These are phyloP conservation scores for Candida succiphila DNA, from an alignment of 805 yeast species.

Conservation along the genomic window DNA sequence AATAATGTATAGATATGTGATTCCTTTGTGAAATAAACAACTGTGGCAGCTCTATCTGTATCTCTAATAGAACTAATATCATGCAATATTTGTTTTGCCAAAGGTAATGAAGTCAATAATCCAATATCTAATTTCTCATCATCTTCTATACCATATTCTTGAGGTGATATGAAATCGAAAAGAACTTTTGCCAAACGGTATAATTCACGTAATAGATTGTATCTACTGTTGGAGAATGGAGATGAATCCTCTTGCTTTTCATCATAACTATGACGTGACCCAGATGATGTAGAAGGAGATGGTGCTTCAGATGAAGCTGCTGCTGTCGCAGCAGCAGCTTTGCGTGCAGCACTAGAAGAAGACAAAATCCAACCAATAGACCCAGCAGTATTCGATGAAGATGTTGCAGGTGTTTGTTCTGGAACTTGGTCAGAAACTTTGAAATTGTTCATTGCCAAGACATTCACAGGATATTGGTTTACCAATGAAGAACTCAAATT, in stretches of 20 bases:
- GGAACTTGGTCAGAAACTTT: constrained; percentile 38
- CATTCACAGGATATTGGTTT: constrained; percentile 63
- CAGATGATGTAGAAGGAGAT: not conserved
- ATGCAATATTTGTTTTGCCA: constrained; percentile 75
- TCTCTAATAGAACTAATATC: constrained; percentile 76
- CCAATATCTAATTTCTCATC: constrained; percentile 96
- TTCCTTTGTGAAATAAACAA: constrained; percentile 92
- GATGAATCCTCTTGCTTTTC: constrained; percentile 20
- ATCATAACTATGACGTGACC: not conserved
- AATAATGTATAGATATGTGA: constrained; percentile 91
- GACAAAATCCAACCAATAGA: constrained; percentile 65
- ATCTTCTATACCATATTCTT: constrained; percentile 95
- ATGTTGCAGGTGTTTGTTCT: constrained; percentile 13
- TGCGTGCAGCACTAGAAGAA: constrained; percentile 4
- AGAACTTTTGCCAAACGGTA: constrained; percentile 85
- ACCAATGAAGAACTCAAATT: constrained; percentile 43
- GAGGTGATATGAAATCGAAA: constrained; percentile 97
- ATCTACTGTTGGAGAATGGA: constrained; percentile 72
- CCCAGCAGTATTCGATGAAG: constrained; percentile 37
- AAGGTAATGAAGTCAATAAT: constrained; percentile 82
- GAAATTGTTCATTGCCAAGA: constrained; percentile 68
- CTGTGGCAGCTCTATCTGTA: constrained; percentile 73
- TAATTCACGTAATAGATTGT: constrained; percentile 73
- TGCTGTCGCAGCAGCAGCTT: not conserved
- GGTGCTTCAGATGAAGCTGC: not conserved